A percentile compares a stretch with the other conserved stretches of the same genome.
Evolutionary conservation across 495 filamentous ascomycete genomes (phyloP).

Genomic region (Tuber indicum): DNA sequence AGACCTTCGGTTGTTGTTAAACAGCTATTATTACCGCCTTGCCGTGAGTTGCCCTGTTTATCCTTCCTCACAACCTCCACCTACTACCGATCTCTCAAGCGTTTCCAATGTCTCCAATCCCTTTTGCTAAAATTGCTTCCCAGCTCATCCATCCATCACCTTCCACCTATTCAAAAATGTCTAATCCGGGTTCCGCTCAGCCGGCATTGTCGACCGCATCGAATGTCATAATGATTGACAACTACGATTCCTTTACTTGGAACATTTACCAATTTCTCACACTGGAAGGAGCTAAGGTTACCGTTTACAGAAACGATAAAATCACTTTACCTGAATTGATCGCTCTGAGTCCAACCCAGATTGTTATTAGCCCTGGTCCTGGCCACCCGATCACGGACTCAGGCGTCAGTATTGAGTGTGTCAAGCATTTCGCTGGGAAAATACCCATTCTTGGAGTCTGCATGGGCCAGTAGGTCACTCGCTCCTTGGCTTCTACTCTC

Average conservation of each 20-base stretch:
- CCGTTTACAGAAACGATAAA: conserved; percentile 86
- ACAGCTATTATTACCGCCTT: not conserved
- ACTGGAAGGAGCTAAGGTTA: conserved; percentile 83
- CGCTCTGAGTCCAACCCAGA: conserved; percentile 74
- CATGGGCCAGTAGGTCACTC: conserved; percentile 75
- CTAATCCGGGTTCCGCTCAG: conserved; percentile 3
- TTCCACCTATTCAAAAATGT: not conserved
- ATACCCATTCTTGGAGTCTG: conserved; percentile 96
- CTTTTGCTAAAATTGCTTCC: not conserved
- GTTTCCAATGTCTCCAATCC: not conserved
- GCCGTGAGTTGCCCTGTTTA: not conserved
- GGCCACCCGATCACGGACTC: conserved; percentile 87
- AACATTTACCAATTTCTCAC: conserved; percentile 98
- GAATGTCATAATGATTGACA: conserved; percentile 94
- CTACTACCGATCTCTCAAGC: not conserved
- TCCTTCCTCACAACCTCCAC: not conserved
- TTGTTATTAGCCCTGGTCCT: conserved; percentile 91
- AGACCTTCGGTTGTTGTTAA: not conserved
- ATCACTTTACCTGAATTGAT: conserved; percentile 78
- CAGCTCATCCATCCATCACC: not conserved
- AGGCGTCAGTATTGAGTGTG: conserved; percentile 84
- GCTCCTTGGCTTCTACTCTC: not conserved
- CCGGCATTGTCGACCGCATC: conserved; percentile 63
- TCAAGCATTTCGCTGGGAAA: conserved; percentile 87
- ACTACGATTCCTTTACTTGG: conserved; percentile 99